phyloP scores from a whole-genome alignment of 768 basidiomycete genomes.

The Lactarius sanguifluus region DNA sequence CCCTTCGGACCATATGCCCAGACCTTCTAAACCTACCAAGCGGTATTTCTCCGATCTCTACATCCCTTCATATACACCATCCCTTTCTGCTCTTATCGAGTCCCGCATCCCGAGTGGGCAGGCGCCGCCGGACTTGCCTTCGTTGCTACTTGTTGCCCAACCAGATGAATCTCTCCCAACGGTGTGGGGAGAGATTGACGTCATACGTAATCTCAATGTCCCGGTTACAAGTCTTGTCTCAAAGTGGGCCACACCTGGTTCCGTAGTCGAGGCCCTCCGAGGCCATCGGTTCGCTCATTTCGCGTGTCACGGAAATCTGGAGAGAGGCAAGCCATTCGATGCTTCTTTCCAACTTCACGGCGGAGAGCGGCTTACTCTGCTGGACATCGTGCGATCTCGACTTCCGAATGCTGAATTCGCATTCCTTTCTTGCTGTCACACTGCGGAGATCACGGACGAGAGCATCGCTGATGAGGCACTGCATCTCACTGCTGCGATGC shows the following conservation, averaged over 20 bases:
- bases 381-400: constrained; percentile 9
- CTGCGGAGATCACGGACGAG: background rate
- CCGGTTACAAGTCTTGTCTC: background rate
- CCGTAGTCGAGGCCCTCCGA: background rate
- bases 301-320: constrained; percentile 6
- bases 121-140: no score
- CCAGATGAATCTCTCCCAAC: background rate
- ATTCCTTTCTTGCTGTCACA: constrained; percentile 18
- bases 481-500: constrained; percentile 23
- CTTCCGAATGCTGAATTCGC: constrained; percentile 20
- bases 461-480: constrained; percentile 20
- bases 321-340: constrained; percentile 1
- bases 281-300: background rate
- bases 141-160: constrained; percentile 10
- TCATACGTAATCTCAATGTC: background rate
- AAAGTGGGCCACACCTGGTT: background rate
- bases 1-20: background rate
- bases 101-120: background rate
- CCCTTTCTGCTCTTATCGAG: constrained; percentile 10
- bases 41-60: constrained; percentile 17
- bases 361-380: background rate
- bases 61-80: constrained; percentile 8
- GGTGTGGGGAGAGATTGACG: background rate
- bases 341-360: background rate
- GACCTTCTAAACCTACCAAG: no score